Percentiles rank a stretch among this genome's conserved stretches.
Evolutionary conservation across 2,329 filamentous ascomycete genomes (phyloP).

Genomic region (Colletotrichum graminicola): DNA sequence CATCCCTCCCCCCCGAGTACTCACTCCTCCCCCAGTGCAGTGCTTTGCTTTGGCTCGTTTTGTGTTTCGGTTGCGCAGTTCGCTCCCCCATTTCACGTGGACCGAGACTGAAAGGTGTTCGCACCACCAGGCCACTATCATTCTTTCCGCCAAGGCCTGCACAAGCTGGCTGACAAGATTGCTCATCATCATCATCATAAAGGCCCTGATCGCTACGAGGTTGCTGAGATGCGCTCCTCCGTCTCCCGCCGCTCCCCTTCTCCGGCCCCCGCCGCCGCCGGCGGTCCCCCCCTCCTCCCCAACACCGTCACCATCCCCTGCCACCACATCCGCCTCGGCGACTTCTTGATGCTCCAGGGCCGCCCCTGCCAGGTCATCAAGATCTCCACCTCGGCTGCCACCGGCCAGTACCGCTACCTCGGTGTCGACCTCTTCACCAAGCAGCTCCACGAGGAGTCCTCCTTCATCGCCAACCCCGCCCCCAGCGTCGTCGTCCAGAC

Average conservation of each 20-base stretch:
- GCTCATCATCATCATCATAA: constrained; percentile 59
- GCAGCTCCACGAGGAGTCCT: constrained; percentile 98
- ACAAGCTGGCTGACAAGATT: constrained; percentile 70
- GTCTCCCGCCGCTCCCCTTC: constrained; percentile 49
- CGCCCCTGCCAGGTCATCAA: constrained; percentile 99
- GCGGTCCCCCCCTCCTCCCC: constrained; percentile 59
- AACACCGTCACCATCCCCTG: constrained; percentile 98
- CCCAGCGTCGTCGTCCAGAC: constrained; percentile 98
- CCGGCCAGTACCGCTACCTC: constrained; percentile 99
- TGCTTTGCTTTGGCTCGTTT: constrained; percentile 36
- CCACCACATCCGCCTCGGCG: constrained; percentile 99
- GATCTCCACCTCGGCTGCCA: constrained; percentile 97
- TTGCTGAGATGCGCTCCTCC: constrained; percentile 58
- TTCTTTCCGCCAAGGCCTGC: constrained; percentile 67
- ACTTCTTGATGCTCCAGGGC: constrained; percentile 98
- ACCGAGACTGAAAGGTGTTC: constrained; percentile 37
- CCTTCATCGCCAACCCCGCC: constrained; percentile 95
- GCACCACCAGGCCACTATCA: constrained; percentile 65
- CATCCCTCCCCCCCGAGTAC: constrained; percentile 7
- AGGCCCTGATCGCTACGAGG: constrained; percentile 58
- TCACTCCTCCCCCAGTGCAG: constrained; percentile 11
- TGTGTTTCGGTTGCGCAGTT: constrained; percentile 40
- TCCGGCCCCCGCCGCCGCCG: constrained; percentile 46
- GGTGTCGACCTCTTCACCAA: constrained; percentile 99
- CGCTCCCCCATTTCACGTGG: constrained; percentile 31